Base-by-base conservation (phyloP, 2,329 filamentous ascomycete species). In the Botryotinia calthae region DNA sequence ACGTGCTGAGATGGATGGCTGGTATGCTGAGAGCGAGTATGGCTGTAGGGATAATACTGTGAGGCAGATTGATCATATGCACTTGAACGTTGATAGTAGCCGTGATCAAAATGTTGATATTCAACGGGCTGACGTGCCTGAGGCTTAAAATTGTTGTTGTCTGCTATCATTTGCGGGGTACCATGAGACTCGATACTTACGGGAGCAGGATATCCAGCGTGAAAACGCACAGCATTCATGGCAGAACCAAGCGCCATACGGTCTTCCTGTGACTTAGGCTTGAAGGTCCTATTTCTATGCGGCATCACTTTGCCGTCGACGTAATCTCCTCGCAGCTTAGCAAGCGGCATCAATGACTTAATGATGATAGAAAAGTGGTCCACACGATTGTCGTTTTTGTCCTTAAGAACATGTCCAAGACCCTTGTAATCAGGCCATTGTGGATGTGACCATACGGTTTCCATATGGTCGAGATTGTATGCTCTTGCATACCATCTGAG, bases 401-500 rank as follows among this genome's bases (percentile, higher is more conserved):
- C 65, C n/a, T 37, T 56, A 25, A 68, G n/a, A 9, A n/a, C 28
- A 7, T 34, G 42, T 16, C 37, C 34, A 5, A 56, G n/a, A 25
- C 48, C 65, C 40, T 20, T 56, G 7, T 25, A 68, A 31, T 51
- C 65, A 58, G 48, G 48, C 12, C 54, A 68, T n/a, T 42, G 34
- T 31, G 40, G 28, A 20, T 68, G 65, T 16, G 65, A 31, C 65
- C 65, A 68, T 9, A 0, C 14, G 9, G 34, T 42, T 31, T 37
- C 65, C 40, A 12, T 18, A 5, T 42, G 56, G 8, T 68, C 48
- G 0, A 28, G 16, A 61, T 77, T 75, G 62, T 74, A 76, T 2
- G 74, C 75, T 37, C 76, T 70, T 16, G 75, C 76, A 64, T 77
- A 77, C 2, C 31, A 48, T 34, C 76, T 72, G 9, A 76, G 71